Conservation (phyloP, 2,329 filamentous ascomycete species). For the Exophiala viscosa region DNA sequence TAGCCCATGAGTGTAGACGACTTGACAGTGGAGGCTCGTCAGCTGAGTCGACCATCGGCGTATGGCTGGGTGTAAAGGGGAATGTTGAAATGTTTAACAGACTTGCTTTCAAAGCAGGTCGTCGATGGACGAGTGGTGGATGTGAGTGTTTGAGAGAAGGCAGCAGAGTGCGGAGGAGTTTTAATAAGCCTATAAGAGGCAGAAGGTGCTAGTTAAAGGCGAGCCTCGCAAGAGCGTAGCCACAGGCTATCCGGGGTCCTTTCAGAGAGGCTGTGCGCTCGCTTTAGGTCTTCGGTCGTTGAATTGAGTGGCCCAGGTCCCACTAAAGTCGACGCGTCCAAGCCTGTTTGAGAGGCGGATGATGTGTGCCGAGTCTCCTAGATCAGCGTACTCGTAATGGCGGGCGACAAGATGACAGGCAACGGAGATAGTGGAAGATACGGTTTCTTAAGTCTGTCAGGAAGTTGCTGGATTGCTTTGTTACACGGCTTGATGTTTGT, state of each 20-base stretch:
- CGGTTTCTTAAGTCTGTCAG: too few relatives aligned
- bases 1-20: slow-evolving; percentile 49
- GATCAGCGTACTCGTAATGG: neutral
- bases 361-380: slow-evolving; percentile 10
- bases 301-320: neutral
- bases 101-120: slow-evolving; percentile 26
- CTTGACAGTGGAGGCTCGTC: slow-evolving; percentile 50
- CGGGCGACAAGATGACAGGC: too few relatives aligned
- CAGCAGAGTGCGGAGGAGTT: slow-evolving; percentile 4
- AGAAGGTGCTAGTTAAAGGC: neutral
- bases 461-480: too few relatives aligned
- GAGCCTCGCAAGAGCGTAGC: neutral
- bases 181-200: slow-evolving; percentile 1
- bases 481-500: too few relatives aligned
- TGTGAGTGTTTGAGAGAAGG: slow-evolving; percentile 4
- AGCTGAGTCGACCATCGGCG: slow-evolving; percentile 53
- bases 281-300: neutral
- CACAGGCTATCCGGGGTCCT: neutral
- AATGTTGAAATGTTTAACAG: slow-evolving; percentile 22
- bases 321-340: slow-evolving; percentile 1
- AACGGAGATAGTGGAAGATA: too few relatives aligned
- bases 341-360: slow-evolving; percentile 4
- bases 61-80: slow-evolving; percentile 20
- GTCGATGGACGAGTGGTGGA: slow-evolving; percentile 5
- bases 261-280: neutral